Evolutionary conservation across 2,329 filamentous ascomycete genomes (phyloP), one percentile per base, ranked within the genome.

Genomic region (Colletotrichum coccodes): DNA sequence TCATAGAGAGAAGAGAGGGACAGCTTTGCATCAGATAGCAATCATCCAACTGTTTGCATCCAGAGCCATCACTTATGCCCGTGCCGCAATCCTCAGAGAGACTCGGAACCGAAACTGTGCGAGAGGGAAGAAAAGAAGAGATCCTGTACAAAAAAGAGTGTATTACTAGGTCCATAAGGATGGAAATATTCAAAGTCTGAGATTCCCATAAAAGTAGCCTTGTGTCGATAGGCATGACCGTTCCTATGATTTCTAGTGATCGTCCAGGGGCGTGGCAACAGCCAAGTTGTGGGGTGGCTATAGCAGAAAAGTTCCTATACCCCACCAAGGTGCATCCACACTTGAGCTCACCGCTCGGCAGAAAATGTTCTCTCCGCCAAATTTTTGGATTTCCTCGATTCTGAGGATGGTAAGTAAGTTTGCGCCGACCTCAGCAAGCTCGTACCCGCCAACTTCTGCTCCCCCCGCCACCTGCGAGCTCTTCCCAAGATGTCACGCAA

Each of bases 401-500:
- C 67, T 40, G 46, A 49, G 14, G 28, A 30, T 44, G 7, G 44
- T 30, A 42, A 60, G 44, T 30, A 42, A 60, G 40, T 34, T 65
- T 53, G 44, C 44, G 56, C 46, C 53, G 46, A 60, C 40, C 30
- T 60, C 46, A 60, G 56, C 57, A 64, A 63, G 59, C 50, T 54
- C 52, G 46, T 56, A 42, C 23, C 60, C 44, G 57, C 47, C 64
- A 60, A 56, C 28, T 47, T 58, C 57, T 59, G 28, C 58, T 34
- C 28, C 32, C 32, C 56, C 21, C 52, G 50, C 28, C 46, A 44
- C 32, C 69, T 58, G 60, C 50, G 49, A 70, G 57, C 64, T 66
- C 58, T 72, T 68, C 67, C 70, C 74, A 85, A 77, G 59, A 89
- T 89, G 89, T 83, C 86, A 78, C 88, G 89, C 78, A 91, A 90